phyloP scores from a whole-genome alignment of 2,329 filamentous ascomycete species.

The Colletotrichum somersetense region DNA sequence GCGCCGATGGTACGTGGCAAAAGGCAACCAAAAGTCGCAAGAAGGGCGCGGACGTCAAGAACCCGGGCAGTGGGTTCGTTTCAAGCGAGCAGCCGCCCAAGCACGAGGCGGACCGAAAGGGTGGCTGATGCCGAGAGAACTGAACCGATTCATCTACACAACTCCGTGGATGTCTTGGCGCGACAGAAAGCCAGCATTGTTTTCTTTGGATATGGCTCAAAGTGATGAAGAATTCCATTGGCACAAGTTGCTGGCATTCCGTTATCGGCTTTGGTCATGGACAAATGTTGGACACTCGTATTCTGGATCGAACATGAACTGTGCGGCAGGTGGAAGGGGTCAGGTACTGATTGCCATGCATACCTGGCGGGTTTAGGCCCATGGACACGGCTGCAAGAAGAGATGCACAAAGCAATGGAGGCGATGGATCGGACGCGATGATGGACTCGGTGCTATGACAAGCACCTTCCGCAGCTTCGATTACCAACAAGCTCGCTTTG shows the following conservation, averaged over 20 bases:
- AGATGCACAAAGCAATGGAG: not conserved
- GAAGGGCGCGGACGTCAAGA: slow-evolving; percentile 64
- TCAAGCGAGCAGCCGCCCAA: slow-evolving; percentile 67
- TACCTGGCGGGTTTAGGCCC: not conserved
- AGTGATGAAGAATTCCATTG: not conserved
- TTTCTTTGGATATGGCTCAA: slow-evolving; percentile 36
- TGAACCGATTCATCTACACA: not conserved
- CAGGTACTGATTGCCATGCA: not conserved
- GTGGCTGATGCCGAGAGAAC: slow-evolving; percentile 60
- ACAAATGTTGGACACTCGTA: slow-evolving; percentile 32
- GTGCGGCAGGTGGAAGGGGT: not conserved
- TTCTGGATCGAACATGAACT: slow-evolving; percentile 33
- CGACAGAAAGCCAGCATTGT: slow-evolving; percentile 27
- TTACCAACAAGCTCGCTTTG: slow-evolving; percentile 1
- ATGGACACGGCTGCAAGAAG: not conserved
- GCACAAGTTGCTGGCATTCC: not conserved
- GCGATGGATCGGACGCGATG: slow-evolving; percentile 10
- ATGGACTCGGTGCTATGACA: slow-evolving; percentile 27
- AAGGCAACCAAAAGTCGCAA: slow-evolving; percentile 68
- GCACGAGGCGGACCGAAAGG: slow-evolving; percentile 72
- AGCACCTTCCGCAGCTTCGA: slow-evolving; percentile 17
- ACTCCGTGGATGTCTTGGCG: too few species aligned
- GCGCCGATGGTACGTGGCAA: slow-evolving; percentile 66
- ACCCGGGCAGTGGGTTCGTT: slow-evolving; percentile 54
- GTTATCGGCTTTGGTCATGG: slow-evolving; percentile 18